Evolutionary conservation across 2,329 filamentous ascomycete genomes (phyloP), one percentile per base, ranked within the genome.

Genomic region (Cladophialophora carrionii): DNA sequence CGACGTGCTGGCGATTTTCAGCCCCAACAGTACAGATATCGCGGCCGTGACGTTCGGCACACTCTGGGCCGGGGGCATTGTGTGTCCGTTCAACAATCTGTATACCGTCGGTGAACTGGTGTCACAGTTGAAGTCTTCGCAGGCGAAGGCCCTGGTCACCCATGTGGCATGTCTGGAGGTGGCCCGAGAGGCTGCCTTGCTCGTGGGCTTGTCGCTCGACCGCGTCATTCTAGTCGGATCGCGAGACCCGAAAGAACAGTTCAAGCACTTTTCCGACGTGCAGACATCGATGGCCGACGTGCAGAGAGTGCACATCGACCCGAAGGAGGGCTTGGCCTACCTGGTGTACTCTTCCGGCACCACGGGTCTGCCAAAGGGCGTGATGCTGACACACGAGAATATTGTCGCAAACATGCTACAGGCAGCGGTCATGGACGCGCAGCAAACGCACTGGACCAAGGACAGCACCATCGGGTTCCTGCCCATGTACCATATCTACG

Each of bases 401-500:
- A 87, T 96, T 62, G 85, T 96, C 10, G 80, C 91, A 63, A 96
- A 96, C 75, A 74, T 87, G 6, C 70, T 85, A 29, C 88, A 90
- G 77, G 73, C 82, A 29, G 73, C 77, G 34, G 78, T 82, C 3
- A 88, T 91, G 62, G 80, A 78, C 1, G 80, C 57, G 79, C 77
- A 26, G 84, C 85, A 74, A 79, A 83, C 46, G 85, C 87, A 7
- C 83, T 85, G 1, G 74, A 63, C 84, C 86, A 75, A 26, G 0
- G 92, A 96, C 74, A 86, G 84, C 63, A 80, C 93, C 24, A 76
- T 96, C 6, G 90, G 89, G 1, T 89, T 96, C 63, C 77, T 96
- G 14, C 92, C 93, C 0, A 94, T 96, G 76, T 96, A 92, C 78
- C 92, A 96, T 74, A 93, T 96, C 66, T 96, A 96, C 73, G 91